These are phyloP conservation scores for Osmozyma mogii DNA, from an alignment of 805 yeast species.

Conservation along the genomic window DNA sequence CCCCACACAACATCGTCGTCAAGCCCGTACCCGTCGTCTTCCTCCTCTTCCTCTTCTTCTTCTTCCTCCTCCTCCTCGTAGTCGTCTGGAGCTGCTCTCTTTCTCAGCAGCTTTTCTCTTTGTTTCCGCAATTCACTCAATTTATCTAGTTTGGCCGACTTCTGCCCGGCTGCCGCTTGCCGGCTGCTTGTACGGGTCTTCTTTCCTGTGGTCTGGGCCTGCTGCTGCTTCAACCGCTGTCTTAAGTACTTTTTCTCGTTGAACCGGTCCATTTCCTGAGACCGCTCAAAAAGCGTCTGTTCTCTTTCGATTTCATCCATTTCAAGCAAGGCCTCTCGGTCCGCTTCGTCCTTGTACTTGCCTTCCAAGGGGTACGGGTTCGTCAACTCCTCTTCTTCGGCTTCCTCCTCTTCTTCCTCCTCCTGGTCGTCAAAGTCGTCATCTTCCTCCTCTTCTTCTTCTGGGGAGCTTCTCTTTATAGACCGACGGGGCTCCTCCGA, in stretches of 20 bases:
- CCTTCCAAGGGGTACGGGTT: constrained; percentile 94
- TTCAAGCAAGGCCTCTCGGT: constrained; percentile 53
- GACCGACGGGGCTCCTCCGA: no score
- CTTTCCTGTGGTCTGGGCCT: constrained; percentile 14
- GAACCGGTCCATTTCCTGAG: constrained; percentile 83
- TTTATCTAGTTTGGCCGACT: constrained; percentile 40
- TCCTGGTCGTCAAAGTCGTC: constrained; percentile 16
- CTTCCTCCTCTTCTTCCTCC: constrained; percentile 22
- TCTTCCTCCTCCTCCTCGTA: constrained; percentile 17
- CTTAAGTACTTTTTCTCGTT: constrained; percentile 79
- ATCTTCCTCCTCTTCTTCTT: constrained; percentile 14
- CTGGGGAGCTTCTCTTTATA: no score
- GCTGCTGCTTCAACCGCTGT: constrained; percentile 63
- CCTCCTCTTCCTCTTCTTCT: constrained; percentile 19
- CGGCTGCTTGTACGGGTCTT: constrained; percentile 35
- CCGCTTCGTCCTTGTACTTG: constrained; percentile 76
- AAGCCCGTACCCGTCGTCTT: constrained; percentile 26
- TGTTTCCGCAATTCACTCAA: constrained; percentile 69
- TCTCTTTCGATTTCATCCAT: constrained; percentile 94
- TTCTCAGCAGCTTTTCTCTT: constrained; percentile 55
- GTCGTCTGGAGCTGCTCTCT: constrained; percentile 13
- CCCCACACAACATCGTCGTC: constrained; percentile 30
- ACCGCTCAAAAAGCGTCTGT: constrained; percentile 82
- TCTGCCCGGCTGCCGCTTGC: constrained; percentile 16
- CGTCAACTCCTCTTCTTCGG: constrained; percentile 29